A percentile compares a stretch with the other conserved stretches of the same genome.
Evolutionary conservation across 2,329 filamentous ascomycete species (phyloP).

Genomic region (Neonectria hederae): DNA sequence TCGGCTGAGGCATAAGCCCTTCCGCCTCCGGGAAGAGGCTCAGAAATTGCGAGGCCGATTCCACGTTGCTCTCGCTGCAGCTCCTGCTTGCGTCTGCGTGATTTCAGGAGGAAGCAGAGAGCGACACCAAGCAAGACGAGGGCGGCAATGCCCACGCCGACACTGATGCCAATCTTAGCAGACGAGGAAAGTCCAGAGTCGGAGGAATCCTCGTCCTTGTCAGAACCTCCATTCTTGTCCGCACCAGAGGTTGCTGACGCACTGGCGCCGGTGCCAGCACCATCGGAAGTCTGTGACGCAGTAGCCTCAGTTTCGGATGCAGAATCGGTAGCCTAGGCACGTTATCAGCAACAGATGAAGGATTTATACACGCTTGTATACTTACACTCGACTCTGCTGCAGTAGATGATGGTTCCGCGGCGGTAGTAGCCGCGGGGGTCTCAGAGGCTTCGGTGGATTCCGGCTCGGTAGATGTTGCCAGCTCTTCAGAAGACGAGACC

Average conservation of each 20-base stretch:
- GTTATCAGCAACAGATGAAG: constrained; percentile 11
- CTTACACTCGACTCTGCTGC: constrained; percentile 32
- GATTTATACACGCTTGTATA: background rate
- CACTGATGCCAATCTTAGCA: constrained; percentile 60
- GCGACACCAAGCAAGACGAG: constrained; percentile 52
- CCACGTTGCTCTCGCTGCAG: constrained; percentile 42
- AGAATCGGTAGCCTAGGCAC: constrained; percentile 22
- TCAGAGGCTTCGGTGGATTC: constrained; percentile 21
- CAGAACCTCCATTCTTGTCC: constrained; percentile 28
- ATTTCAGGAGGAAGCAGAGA: constrained; percentile 47
- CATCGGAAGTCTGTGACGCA: constrained; percentile 8
- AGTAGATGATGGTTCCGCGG: constrained; percentile 8
- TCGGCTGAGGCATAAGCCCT: constrained; percentile 49
- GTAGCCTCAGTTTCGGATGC: constrained; percentile 26
- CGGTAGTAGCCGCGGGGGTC: constrained; percentile 11
- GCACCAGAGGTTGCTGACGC: constrained; percentile 23
- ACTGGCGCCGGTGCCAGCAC: constrained; percentile 28
- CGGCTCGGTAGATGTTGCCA: constrained; percentile 12
- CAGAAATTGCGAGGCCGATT: constrained; percentile 57
- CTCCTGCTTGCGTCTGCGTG: constrained; percentile 44
- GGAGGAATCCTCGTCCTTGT: background rate
- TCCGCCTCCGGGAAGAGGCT: constrained; percentile 60
- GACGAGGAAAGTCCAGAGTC: constrained; percentile 42
- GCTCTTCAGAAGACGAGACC: constrained; percentile 4
- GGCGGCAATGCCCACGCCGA: constrained; percentile 55